Percentiles rank a stretch among this genome's conserved stretches.
phyloP scores from a whole-genome alignment of 2,329 filamentous ascomycete genomes.

The Exserohilum turcica region DNA sequence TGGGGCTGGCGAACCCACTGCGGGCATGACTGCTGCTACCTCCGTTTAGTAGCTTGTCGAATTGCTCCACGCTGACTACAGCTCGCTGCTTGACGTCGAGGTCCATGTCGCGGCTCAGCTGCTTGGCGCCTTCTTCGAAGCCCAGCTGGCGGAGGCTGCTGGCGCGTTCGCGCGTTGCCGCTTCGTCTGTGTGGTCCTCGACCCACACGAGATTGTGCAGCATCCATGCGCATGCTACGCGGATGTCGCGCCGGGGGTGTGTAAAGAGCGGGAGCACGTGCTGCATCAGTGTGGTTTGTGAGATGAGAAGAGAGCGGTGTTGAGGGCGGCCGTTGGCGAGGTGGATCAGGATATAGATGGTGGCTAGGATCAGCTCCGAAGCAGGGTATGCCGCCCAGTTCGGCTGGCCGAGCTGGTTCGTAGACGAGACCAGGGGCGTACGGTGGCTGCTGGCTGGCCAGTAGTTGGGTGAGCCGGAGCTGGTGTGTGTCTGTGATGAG shows the following conservation, averaged over 20 bases:
- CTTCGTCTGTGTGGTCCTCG: slow-evolving; percentile 72
- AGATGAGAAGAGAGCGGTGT: slow-evolving; percentile 70
- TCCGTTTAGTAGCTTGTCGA: slow-evolving; percentile 29
- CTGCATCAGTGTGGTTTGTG: slow-evolving; percentile 76
- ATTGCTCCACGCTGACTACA: slow-evolving; percentile 75
- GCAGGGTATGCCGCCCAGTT: slow-evolving; percentile 44
- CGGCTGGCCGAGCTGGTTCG: slow-evolving; percentile 48
- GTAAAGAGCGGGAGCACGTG: slow-evolving; percentile 74
- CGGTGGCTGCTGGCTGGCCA: slow-evolving; percentile 65
- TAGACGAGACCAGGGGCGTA: slow-evolving; percentile 57
- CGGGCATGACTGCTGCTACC: neutral
- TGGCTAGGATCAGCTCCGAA: slow-evolving; percentile 73
- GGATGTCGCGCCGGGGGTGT: slow-evolving; percentile 74
- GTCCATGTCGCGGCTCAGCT: slow-evolving; percentile 69
- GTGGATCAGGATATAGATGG: slow-evolving; percentile 84
- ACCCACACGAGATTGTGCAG: slow-evolving; percentile 84
- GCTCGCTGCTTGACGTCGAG: slow-evolving; percentile 83
- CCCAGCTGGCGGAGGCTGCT: slow-evolving; percentile 72
- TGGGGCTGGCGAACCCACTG: slow-evolving; percentile 16
- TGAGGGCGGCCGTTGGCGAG: slow-evolving; percentile 80
- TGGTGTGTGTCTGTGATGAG: slow-evolving; percentile 12
- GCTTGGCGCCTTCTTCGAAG: slow-evolving; percentile 68
- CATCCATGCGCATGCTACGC: slow-evolving; percentile 79
- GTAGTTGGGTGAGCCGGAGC: slow-evolving; percentile 30
- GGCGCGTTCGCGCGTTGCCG: slow-evolving; percentile 69